Base-by-base conservation (phyloP, 352 stramenopile genomes). In the Synura sp. region DNA sequence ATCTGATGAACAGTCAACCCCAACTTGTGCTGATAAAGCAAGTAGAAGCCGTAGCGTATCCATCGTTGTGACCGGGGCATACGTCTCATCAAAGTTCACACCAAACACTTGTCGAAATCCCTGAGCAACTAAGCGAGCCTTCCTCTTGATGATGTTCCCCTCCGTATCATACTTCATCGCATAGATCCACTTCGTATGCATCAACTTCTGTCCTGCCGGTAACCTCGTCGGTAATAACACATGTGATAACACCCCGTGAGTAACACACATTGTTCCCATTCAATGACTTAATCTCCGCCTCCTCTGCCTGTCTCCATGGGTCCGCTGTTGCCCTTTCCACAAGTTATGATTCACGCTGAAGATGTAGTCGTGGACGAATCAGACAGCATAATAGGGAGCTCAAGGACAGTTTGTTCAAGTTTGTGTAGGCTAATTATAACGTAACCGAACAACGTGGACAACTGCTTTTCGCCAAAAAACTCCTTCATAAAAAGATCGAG, bases 41-140 rank as follows among this genome's bases (percentile, higher is more conserved):
- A 71, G 57, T 38, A 71, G 9, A 32, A 71, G 19, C 19, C 57
- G 9, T 27, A 71, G 38, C 38, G 57, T 71, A 33, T 33, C n/a
- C n/a, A 38, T 19, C 4, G 22, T 33, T 41, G 29, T 38, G n/a
- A 71, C 57, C 33, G 57, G 57, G 9, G 57, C n/a, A 31, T 38
- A 71, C 29, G 57, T 71, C 57, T 71, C 57, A 27, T 71, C 57
- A 71, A 38, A 71, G 29, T 71, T 38, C 22, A 71, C 57, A 27
- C 57, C 57, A 71, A 38, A 38, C 22, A 71, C 29, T 71, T 71
- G 57, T 9, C 22, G n/a, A 38, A 38, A 71, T 12, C 57, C 57
- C 27, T 71, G n/a, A 38, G 29, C 57, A 12, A 71, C 57, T 7
- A 71, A 31, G 7, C 57, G n/a, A 12, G 57, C 57, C 29, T 38